Percentiles rank a stretch among this genome's conserved stretches.
Conservation (phyloP, 257 asterid species). For the Solanum lignicaule region DNA sequence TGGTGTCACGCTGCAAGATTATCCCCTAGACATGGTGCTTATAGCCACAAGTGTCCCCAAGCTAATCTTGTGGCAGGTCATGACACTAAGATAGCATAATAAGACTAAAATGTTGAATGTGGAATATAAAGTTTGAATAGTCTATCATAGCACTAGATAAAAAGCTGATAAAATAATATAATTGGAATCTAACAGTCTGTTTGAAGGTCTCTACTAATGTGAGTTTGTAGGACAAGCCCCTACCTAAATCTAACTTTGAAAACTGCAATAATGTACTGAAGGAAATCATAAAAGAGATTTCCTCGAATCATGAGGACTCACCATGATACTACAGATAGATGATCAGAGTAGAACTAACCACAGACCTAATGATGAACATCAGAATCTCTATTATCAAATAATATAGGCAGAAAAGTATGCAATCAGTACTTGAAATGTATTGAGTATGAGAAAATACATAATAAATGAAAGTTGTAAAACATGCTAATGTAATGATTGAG, state of each 20-base stretch:
- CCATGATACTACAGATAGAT: background rate
- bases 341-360: background rate
- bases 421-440: background rate
- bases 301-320: background rate
- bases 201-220: too few relatives aligned
- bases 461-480: background rate
- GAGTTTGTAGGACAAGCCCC: too few relatives aligned
- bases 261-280: too few relatives aligned
- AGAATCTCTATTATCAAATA: background rate
- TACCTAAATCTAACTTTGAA: too few relatives aligned
- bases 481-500: background rate
- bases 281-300: too few relatives aligned
- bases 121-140: too few relatives aligned
- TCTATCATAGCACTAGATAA: too few relatives aligned
- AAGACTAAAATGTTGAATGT: too few relatives aligned
- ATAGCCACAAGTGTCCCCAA: background rate
- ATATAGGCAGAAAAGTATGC: background rate
- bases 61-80: too few relatives aligned
- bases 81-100: too few relatives aligned
- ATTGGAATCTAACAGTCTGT: too few relatives aligned
- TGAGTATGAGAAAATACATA: background rate
- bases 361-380: background rate
- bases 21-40: background rate
- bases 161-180: too few relatives aligned
- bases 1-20: background rate